These are phyloP conservation scores for Balansia obtecta DNA, from an alignment of 2,329 filamentous ascomycete genomes.

Conservation along the genomic window DNA sequence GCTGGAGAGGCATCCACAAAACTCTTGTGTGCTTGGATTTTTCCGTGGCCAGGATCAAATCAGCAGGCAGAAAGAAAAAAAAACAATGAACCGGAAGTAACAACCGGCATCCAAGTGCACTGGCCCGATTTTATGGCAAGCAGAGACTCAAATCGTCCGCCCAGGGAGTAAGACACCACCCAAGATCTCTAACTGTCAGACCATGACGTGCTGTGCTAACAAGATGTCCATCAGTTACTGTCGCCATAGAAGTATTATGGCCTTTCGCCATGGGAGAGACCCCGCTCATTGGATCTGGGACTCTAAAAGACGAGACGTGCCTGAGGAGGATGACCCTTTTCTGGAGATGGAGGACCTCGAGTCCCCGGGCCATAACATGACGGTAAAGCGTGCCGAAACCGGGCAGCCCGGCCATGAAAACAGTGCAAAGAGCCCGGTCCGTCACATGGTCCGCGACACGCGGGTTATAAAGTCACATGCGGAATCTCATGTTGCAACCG, in stretches of 20 bases:
- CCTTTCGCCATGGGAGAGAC: too few relatives aligned
- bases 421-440: background rate
- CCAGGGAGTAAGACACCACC: background rate
- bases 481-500: background rate
- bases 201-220: background rate
- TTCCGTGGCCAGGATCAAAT: too few relatives aligned
- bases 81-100: too few relatives aligned
- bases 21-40: background rate
- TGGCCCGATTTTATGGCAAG: background rate
- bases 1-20: too few relatives aligned
- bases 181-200: background rate
- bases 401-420: background rate
- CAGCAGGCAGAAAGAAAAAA: too few relatives aligned
- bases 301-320: too few relatives aligned
- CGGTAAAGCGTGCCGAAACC: too few relatives aligned
- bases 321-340: too few relatives aligned
- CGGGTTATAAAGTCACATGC: conserved; percentile 1
- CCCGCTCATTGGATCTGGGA: too few relatives aligned
- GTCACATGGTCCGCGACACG: background rate
- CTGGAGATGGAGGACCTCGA: too few relatives aligned
- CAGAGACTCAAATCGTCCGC: accelerated
- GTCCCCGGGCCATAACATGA: too few relatives aligned
- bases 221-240: background rate
- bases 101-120: background rate
- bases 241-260: too few relatives aligned